A percentile compares a stretch with the other conserved stretches of the same genome.
These are phyloP conservation scores for Alternaria rosae DNA, from an alignment of 2,329 filamentous ascomycete species.

Conservation along the genomic window DNA sequence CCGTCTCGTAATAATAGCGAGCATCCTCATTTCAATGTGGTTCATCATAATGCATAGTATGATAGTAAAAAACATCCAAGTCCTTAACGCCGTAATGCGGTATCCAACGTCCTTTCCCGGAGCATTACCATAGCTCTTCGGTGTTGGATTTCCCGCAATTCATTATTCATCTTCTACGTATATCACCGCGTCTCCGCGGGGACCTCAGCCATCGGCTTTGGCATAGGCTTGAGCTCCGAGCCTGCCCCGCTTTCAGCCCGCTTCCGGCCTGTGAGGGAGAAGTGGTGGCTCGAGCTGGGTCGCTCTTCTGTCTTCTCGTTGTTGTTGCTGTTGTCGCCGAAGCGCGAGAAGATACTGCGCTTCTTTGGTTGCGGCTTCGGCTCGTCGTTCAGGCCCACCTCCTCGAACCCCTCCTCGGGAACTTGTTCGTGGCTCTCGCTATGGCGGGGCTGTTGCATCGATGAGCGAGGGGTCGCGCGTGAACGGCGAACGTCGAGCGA, in stretches of 20 bases:
- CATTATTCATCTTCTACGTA: conserved; percentile 2
- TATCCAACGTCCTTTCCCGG: not conserved
- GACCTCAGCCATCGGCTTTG: conserved; percentile 44
- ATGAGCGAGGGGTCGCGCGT: conserved; percentile 67
- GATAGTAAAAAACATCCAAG: not conserved
- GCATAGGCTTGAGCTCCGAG: conserved; percentile 74
- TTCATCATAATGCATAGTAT: too few relatives aligned
- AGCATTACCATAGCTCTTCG: not conserved
- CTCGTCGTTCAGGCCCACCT: conserved; percentile 86
- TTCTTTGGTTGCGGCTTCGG: conserved; percentile 71
- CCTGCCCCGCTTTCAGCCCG: conserved; percentile 72
- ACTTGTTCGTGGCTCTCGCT: conserved; percentile 65
- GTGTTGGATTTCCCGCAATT: not conserved
- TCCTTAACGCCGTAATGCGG: not conserved
- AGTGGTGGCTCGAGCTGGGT: conserved; percentile 58
- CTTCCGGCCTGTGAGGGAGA: conserved; percentile 76
- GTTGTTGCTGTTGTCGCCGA: conserved; percentile 65
- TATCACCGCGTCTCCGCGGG: conserved; percentile 36
- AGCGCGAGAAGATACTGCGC: conserved; percentile 80
- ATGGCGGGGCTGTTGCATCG: conserved; percentile 64
- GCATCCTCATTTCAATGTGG: not conserved
- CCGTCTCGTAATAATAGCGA: not conserved
- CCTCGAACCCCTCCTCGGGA: conserved; percentile 87
- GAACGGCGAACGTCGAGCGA: conserved; percentile 55
- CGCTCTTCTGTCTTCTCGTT: conserved; percentile 49